Evolutionary conservation across 2,329 filamentous ascomycete genomes (phyloP), one percentile per base, ranked within the genome.

Genomic region (Aspergillus aculeatus): DNA sequence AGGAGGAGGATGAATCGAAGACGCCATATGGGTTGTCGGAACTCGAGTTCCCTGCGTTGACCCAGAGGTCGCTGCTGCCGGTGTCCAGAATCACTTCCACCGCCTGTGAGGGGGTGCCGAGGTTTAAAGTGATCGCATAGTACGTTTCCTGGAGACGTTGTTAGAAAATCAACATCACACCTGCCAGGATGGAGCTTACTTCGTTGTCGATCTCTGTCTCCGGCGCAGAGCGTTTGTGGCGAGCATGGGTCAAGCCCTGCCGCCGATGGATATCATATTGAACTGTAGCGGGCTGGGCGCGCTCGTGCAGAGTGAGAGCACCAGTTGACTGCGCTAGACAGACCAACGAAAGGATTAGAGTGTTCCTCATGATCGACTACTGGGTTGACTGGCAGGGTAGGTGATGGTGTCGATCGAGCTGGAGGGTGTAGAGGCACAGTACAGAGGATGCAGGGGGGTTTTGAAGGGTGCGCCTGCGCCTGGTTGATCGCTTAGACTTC

Each of bases 1-100:
- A 90, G 0, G 91, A 95, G 1, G 80, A 75, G 71, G 90, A 89
- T 47, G 89, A 83, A 49, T 77, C 73, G 74, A 92, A 96, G 1
- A 86, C 86, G 14, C 90, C 91, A 1, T 85, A 83, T 19, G 75
- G 77, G 5, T 75, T 68, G 70, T 91, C 95, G 1, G 80, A 70
- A 19, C 57, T 59, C 0, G 90, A 93, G 52, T 73, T 75, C 3
- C 81, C 77, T 2, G 86, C 83, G 70, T 96, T 95, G 7, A 83
- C 80, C 84, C 84, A 86, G 9, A 86, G 74, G 73, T 86, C 84
- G 61, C 82, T 84, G 65, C 81, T 84, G 29, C 84, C 84, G 3
- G 83, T 86, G 64, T 86, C 84, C 66, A 86, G 78, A 66, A 84
- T 82, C 44, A 86, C 69, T 53, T 79, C 78, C 50, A 86, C 69